Percentiles rank a stretch among this genome's conserved stretches.
Conservation (phyloP, 345 rosid genomes). For the Syzygium aromaticum region DNA sequence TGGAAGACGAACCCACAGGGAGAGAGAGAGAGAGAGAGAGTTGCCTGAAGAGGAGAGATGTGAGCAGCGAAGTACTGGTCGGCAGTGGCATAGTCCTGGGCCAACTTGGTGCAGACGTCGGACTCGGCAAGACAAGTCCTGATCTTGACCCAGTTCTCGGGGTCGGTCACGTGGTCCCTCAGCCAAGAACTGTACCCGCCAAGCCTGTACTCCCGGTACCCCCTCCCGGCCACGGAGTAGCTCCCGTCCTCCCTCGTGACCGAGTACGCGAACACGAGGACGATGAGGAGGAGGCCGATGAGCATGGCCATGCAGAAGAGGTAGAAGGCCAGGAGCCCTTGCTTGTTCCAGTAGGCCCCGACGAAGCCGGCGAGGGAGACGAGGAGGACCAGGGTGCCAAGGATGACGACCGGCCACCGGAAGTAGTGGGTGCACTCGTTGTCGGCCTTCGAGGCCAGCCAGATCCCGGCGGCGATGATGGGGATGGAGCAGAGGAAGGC, state of each 20-base stretch:
- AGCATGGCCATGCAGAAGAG: constrained; percentile 88
- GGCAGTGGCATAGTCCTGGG: constrained; percentile 39
- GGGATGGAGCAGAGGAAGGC: constrained; percentile 87
- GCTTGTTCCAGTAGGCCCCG: constrained; percentile 85
- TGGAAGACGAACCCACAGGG: background rate
- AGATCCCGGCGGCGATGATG: constrained; percentile 74
- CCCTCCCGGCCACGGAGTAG: constrained; percentile 51
- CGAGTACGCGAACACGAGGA: constrained; percentile 69
- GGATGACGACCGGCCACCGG: constrained; percentile 83
- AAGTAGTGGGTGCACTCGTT: constrained; percentile 63
- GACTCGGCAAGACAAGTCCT: constrained; percentile 64
- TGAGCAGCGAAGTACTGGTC: constrained; percentile 62
- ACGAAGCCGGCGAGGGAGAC: constrained; percentile 81
- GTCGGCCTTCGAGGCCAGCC: constrained; percentile 85
- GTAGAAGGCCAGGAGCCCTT: constrained; percentile 72
- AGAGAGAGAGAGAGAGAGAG: background rate
- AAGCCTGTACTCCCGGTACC: constrained; percentile 59
- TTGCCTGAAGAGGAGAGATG: constrained; percentile 80
- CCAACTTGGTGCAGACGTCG: constrained; percentile 52
- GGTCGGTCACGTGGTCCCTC: constrained; percentile 45
- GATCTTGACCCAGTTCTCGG: constrained; percentile 56
- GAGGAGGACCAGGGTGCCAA: constrained; percentile 73
- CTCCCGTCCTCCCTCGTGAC: constrained; percentile 79
- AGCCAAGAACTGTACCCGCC: constrained; percentile 72
- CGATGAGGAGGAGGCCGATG: constrained; percentile 50